Evolutionary conservation across 768 basidiomycete genomes (phyloP).

Genomic region (Psilocybe cyanescens): DNA sequence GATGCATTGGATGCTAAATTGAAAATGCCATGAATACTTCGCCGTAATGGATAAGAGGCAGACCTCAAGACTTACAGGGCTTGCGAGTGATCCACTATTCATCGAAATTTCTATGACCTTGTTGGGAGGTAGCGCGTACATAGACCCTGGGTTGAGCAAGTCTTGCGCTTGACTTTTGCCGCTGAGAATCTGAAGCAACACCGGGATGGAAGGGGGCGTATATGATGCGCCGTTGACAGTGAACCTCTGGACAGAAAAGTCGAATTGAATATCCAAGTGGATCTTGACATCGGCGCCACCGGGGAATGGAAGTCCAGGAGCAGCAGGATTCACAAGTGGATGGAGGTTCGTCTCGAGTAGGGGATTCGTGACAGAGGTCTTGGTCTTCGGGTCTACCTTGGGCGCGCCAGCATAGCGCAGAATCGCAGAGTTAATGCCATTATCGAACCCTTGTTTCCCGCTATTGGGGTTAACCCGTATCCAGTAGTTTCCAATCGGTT

Average conservation of each 20-base stretch:
- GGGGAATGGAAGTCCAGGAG: slow-evolving; percentile 34
- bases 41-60: background rate
- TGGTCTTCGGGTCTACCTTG: slow-evolving; percentile 44
- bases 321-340: slow-evolving; percentile 31
- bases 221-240: slow-evolving; percentile 35
- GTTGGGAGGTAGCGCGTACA: slow-evolving; percentile 47
- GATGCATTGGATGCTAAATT: slow-evolving; percentile 45
- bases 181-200: slow-evolving; percentile 54
- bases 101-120: slow-evolving; percentile 51
- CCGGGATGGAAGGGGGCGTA: slow-evolving; percentile 43
- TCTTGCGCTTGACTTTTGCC: slow-evolving; percentile 43
- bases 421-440: slow-evolving; percentile 49
- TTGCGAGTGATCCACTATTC: slow-evolving; percentile 36
- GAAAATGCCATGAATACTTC: background rate
- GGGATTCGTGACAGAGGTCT: slow-evolving; percentile 23
- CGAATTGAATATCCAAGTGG: slow-evolving; percentile 34
- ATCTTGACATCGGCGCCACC: slow-evolving; percentile 46
- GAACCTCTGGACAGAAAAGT: slow-evolving; percentile 20
- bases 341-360: slow-evolving; percentile 46
- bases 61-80: slow-evolving; percentile 27
- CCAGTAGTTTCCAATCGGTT: slow-evolving; percentile 57
- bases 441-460: slow-evolving; percentile 19
- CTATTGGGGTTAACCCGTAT: slow-evolving; percentile 37
- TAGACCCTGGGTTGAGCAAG: slow-evolving; percentile 42
- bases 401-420: slow-evolving; percentile 52